Base-by-base conservation (phyloP, 2,329 filamentous ascomycete genomes). In the Didymella glomerata region DNA sequence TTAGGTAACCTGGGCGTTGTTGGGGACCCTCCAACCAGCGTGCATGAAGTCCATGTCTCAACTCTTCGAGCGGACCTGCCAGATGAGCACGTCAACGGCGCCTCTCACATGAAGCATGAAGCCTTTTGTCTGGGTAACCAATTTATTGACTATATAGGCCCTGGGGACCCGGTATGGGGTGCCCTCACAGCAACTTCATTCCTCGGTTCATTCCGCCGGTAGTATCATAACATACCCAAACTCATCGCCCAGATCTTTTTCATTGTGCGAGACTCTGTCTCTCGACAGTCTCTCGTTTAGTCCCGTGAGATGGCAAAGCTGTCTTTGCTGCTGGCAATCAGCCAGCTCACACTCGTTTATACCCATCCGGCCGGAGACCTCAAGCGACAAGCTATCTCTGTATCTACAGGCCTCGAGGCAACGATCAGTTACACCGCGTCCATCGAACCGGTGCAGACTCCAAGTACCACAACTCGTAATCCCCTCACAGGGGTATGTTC, bases 401-500 rank as follows among this genome's bases (percentile, higher is more conserved):
- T 72, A 5, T 67, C 69, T 1, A 61, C 66, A 9, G 55, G 61
- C 16, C 24, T 71, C 8, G 56, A 62, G 2, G 65, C 69, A 9
- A 76, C 73, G 1, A 76, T 70, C 18, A 75, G 69, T 52, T 77
- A 75, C 49, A 73, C 63, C 24, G 70, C 64, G 34, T 51, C 63
- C 3, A 61, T 73, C n/a, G 57, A 67, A 22, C 64, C 70, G 3
- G 45, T 76, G 18, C 74, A 77, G 50, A 69, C 69, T 11, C 67
- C 62, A 25, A 66, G 65, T 20, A 40, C 58, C n/a, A 73, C 73
- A 7, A 54, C 66, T 4, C 59, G 65, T 11, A 66, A 69, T 20
- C 65, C 70, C 4, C 46, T 70, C 25, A 70, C 71, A 42, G 74
- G 73, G 14, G 75, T 76, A 68, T 34, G 68, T 47, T 16, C 1